phyloP scores from a whole-genome alignment of 805 yeast genomes.

The Zygosaccharomyces lentus region DNA sequence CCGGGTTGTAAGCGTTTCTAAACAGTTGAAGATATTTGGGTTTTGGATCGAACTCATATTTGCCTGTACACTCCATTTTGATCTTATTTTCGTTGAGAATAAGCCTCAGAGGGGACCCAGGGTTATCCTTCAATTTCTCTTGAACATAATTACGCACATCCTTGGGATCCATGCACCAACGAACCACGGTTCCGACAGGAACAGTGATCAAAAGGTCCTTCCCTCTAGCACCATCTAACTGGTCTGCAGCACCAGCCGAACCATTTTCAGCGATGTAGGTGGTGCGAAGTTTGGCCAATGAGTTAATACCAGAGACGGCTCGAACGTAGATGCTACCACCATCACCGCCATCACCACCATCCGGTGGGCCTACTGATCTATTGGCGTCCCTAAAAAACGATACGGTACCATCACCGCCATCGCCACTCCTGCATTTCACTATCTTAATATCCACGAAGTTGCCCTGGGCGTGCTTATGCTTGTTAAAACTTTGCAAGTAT shows the following conservation, averaged over 20 bases:
- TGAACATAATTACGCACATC: constrained; percentile 36
- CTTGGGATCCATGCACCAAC: constrained; percentile 78
- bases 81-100: constrained; percentile 21
- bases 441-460: constrained; percentile 60
- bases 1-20: constrained; percentile 59
- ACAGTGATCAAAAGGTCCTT: constrained; percentile 74
- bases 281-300: constrained; percentile 64
- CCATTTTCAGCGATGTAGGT: constrained; percentile 74
- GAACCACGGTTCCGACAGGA: constrained; percentile 85
- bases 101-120: constrained; percentile 24
- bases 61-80: constrained; percentile 37
- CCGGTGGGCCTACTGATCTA: constrained; percentile 85
- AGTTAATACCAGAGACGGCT: constrained; percentile 67
- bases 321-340: constrained; percentile 87
- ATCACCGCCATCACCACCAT: constrained; percentile 97
- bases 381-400: constrained; percentile 87
- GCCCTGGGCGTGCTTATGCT: constrained; percentile 42
- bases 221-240: constrained; percentile 84
- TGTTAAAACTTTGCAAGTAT: constrained; percentile 35
- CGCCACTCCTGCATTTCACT: constrained; percentile 66
- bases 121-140: constrained; percentile 14
- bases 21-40: constrained; percentile 54
- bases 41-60: constrained; percentile 24
- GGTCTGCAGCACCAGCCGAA: constrained; percentile 62
- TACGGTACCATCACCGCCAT: constrained; percentile 84